Base-by-base conservation (phyloP, 1,139 yeast species). In the Pichia sp. region DNA sequence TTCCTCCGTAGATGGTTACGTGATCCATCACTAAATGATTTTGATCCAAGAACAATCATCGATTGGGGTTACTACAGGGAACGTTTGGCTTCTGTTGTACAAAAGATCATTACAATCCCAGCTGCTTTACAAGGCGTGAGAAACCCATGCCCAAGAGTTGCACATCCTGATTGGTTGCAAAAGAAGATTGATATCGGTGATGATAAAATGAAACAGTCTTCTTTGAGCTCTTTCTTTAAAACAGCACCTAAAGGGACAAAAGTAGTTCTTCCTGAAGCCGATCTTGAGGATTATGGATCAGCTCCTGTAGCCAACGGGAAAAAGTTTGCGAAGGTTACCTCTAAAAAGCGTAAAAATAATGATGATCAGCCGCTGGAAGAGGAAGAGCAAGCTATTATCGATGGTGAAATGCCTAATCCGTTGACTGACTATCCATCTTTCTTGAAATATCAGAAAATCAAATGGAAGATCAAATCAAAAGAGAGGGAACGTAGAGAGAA, bases 21-120 rank as follows among this genome's bases (percentile, higher is more conserved):
- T 45, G 96, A 89, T 52, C 80, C 85, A 0, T 68, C 84, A 0
- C 61, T 91, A 34, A 83, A 76, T n/a, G 77, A 80, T 40, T 85
- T 85, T 57, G 96, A 91, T 60, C 95, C 96, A 6, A 72, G 97
- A 53, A 74, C 77, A 28, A 84, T 93, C 38, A 73, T 93, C 48
- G 98, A 93, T 61, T 93, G 99, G 99, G 76, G 68, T 15, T 93
- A 93, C 58, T 93, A 93, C 58, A 72, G 82, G 51, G 96, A 88
- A 54, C 77, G 99, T 54, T 70, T 93, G 34, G 94, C 94, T 0
- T 86, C 96, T 3, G 95, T 89, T 11, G 79, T 93, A 32, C 96
- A 89, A 60, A 93, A 93, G 61, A 86, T 93, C 54, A 86, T 93
- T 50, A 84, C 96, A 0, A 91, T 93, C 52, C 99, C 99, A 3